These are phyloP conservation scores for California macrophylla DNA, from an alignment of 441 rosid genomes.

Conservation along the genomic window DNA sequence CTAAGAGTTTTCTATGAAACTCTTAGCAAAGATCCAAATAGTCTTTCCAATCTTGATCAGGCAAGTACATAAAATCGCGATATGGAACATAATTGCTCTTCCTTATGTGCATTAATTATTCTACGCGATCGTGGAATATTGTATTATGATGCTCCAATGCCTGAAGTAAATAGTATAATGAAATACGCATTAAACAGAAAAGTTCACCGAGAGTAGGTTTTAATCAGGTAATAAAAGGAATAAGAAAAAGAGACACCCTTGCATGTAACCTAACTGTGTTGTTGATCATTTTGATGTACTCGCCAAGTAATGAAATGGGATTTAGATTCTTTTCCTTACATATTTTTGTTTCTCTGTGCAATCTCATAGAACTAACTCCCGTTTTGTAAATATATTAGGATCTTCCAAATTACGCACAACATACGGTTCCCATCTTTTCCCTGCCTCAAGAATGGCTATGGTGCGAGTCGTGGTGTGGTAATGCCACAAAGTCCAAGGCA, in stretches of 20 bases:
- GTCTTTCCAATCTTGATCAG: constrained; percentile 93
- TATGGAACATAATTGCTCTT: background rate
- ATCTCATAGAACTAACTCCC: background rate
- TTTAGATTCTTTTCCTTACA: background rate
- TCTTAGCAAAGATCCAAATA: constrained; percentile 98
- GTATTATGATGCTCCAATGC: no score
- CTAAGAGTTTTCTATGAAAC: constrained; percentile 91
- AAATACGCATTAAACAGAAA: no score
- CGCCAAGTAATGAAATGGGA: background rate
- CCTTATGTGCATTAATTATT: no score
- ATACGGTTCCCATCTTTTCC: constrained; percentile 81
- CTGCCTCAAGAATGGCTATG: constrained; percentile 97
- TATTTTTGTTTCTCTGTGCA: background rate
- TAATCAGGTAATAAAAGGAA: no score
- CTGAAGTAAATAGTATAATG: no score
- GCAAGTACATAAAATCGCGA: constrained; percentile 23
- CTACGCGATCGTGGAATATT: no score
- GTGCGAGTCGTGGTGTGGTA: constrained; percentile 99
- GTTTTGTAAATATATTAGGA: constrained; percentile 46
- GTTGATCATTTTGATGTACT: background rate
- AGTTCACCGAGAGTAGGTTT: no score
- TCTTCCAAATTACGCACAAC: constrained; percentile 98
- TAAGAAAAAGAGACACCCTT: no score
- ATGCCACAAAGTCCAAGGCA: constrained; percentile 79
- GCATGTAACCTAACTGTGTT: no score